Evolutionary conservation across 2,329 filamentous ascomycete genomes (phyloP).

Genomic region (Fusarium robinianum): DNA sequence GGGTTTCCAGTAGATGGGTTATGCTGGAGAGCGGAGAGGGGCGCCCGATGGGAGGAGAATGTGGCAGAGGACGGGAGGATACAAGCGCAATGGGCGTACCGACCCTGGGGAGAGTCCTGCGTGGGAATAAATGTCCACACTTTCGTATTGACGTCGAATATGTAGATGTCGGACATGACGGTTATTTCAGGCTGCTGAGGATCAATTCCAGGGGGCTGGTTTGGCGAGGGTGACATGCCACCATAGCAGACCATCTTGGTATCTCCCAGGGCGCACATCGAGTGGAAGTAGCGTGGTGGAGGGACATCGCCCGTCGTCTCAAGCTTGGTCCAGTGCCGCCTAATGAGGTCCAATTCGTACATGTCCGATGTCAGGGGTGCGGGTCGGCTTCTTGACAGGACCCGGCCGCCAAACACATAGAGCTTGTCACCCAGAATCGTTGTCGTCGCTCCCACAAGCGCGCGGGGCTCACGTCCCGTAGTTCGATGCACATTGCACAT

Average conservation of each 20-base stretch:
- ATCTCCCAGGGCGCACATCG: slow-evolving; percentile 89
- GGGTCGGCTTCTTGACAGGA: slow-evolving; percentile 81
- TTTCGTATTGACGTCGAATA: slow-evolving; percentile 83
- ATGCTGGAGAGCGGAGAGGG: slow-evolving; percentile 84
- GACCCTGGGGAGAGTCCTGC: slow-evolving; percentile 82
- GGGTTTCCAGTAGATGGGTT: slow-evolving; percentile 82
- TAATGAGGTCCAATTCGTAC: slow-evolving; percentile 90
- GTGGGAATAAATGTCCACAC: slow-evolving; percentile 86
- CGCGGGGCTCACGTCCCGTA: slow-evolving; percentile 87
- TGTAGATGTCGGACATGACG: slow-evolving; percentile 97
- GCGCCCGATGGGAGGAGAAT: slow-evolving; percentile 83
- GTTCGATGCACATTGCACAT: slow-evolving; percentile 81
- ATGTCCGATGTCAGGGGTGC: slow-evolving; percentile 83
- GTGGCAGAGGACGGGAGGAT: slow-evolving; percentile 86
- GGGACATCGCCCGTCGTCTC: slow-evolving; percentile 84
- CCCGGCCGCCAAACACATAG: slow-evolving; percentile 92
- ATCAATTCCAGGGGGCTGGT: slow-evolving; percentile 50
- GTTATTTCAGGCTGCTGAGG: slow-evolving; percentile 80
- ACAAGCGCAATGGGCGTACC: slow-evolving; percentile 95
- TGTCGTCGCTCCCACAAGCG: slow-evolving; percentile 91
- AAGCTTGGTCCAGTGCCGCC: slow-evolving; percentile 90
- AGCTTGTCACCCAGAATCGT: slow-evolving; percentile 94
- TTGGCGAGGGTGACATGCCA: slow-evolving; percentile 85
- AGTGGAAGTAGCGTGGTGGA: slow-evolving; percentile 94
- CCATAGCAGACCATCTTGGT: slow-evolving; percentile 98